Conservation (phyloP, 148 eudicot species). For the Polygonum maritimum region DNA sequence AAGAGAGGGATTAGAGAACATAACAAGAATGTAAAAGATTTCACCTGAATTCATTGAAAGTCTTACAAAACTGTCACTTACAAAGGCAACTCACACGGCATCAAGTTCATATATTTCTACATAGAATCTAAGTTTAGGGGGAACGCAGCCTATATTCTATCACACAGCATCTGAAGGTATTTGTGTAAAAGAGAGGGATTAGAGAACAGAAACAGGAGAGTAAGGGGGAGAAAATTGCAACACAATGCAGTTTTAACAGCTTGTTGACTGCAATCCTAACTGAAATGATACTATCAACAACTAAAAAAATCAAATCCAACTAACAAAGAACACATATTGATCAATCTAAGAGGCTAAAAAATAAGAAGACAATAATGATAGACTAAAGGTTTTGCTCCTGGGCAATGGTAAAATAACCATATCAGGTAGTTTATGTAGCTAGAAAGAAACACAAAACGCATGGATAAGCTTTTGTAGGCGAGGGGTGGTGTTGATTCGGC, state of each 20-base stretch:
- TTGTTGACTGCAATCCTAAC: slow-evolving; percentile 49
- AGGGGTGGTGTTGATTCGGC: too few species aligned
- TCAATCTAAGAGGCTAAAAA: neutral
- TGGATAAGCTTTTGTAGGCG: neutral
- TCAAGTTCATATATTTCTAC: too few species aligned
- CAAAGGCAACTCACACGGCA: too few species aligned
- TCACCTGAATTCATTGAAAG: too few species aligned
- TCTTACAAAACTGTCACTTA: too few species aligned
- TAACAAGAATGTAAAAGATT: too few species aligned
- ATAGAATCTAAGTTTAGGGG: too few species aligned
- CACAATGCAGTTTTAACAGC: slow-evolving; percentile 92
- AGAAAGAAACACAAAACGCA: neutral
- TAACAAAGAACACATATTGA: neutral
- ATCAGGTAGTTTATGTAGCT: neutral
- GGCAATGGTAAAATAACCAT: neutral
- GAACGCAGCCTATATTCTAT: too few species aligned
- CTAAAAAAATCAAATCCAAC: neutral
- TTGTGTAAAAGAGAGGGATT: too few species aligned
- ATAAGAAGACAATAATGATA: neutral
- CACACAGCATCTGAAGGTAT: too few species aligned
- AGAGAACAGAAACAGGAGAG: slow-evolving; percentile 21
- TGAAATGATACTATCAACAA: neutral
- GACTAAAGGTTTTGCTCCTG: neutral
- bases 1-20: too few species aligned
- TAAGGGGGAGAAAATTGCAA: slow-evolving; percentile 93